Evolutionary conservation across 768 basidiomycete species (phyloP), one percentile per base, ranked within the genome.

Genomic region (Tylopilus vinaceipallidus): DNA sequence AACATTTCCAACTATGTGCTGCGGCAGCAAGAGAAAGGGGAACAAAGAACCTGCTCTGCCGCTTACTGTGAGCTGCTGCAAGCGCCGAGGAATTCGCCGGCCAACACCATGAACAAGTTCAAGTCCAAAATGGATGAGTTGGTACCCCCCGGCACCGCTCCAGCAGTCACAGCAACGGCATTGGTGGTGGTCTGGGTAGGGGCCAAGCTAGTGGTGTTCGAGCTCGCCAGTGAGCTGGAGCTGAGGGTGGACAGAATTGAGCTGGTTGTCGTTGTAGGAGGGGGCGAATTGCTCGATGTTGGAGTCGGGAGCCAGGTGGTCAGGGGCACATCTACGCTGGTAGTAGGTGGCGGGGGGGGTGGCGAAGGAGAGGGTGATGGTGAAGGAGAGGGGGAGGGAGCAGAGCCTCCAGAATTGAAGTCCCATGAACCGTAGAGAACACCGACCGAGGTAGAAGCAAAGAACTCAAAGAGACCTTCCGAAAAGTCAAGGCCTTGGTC

Each of bases 401-500:
- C 13, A 26, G 65, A 47, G 10, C 45, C 37, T 11, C 59, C 59
- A 6, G 61, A 60, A 34, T 38, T 53, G 62, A 75, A 83, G 36
- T 56, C 61, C 88, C 88, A 91, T 12, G 69, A 52, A 48, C 82
- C 85, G 45, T 68, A 68, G 50, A 91, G 64, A 29, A 86, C 77
- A 42, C 88, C 89, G 3, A 42, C 62, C 37, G 63, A 66, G 34
- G 74, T 46, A 23, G 63, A 45, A 12, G 73, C 76, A 66, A 91
- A 88, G 71, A 64, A 78, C 38, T 69, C 32, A 71, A 92, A 91
- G 40, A 91, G 77, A 37, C 82, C 81, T 29, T 71, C 57, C 11
- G 83, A 82, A 40, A 91, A 67, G 68, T 92, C 90, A 24, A 91
- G 79, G 33, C 82, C 88, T 24, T 69, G 75, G 32, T 61, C 71